These are phyloP conservation scores for Penicillium malachiteum DNA, from an alignment of 495 filamentous ascomycete genomes.

Conservation along the genomic window DNA sequence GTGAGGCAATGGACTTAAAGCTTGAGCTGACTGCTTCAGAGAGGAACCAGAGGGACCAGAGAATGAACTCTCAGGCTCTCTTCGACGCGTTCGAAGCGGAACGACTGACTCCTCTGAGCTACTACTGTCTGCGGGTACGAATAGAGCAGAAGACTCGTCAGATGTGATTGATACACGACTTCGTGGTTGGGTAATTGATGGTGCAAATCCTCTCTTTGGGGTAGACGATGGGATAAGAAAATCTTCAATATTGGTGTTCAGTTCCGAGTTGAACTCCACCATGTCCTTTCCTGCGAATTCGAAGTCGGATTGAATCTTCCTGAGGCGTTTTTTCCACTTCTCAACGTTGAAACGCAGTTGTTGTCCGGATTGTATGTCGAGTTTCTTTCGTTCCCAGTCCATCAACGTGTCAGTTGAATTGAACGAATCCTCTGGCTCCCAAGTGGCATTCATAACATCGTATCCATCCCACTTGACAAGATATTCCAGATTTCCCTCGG, in stretches of 20 bases:
- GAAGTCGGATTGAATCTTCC: not conserved
- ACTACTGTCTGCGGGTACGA: not conserved
- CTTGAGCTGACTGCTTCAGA: too few species aligned
- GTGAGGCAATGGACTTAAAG: too few species aligned
- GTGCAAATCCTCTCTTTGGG: not conserved
- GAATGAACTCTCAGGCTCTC: not conserved
- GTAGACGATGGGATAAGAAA: not conserved
- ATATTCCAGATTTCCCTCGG: slow-evolving; percentile 46
- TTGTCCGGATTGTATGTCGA: slow-evolving; percentile 40
- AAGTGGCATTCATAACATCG: slow-evolving; percentile 40
- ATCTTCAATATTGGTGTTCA: not conserved
- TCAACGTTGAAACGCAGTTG: slow-evolving; percentile 48
- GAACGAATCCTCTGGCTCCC: slow-evolving; percentile 62
- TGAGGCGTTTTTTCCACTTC: slow-evolving; percentile 37
- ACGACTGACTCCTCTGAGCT: not conserved
- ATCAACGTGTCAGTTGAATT: slow-evolving; percentile 32
- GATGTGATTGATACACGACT: not conserved
- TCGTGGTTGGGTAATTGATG: not conserved
- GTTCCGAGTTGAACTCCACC: not conserved
- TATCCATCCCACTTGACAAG: slow-evolving; percentile 71
- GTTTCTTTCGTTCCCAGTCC: slow-evolving; percentile 56
- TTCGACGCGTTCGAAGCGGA: not conserved
- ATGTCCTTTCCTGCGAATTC: not conserved
- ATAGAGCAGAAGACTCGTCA: not conserved
- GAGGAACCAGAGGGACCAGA: too few species aligned